phyloP scores from a whole-genome alignment of 2,329 filamentous ascomycete genomes.

The Exophiala viscosa region DNA sequence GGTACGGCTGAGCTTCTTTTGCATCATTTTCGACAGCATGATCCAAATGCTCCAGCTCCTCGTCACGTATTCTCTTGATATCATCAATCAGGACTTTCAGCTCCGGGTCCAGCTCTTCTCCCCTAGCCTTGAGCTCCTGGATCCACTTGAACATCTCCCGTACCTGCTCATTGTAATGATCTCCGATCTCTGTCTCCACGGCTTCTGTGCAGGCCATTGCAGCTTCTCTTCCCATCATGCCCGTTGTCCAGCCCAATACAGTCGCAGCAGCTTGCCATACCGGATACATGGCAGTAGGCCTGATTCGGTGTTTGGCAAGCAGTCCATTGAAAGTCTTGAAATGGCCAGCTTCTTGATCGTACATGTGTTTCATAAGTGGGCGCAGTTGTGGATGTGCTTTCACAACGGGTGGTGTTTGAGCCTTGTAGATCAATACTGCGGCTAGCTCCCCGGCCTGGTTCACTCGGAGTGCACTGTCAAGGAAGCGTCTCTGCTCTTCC shows the following conservation, averaged over 20 bases:
- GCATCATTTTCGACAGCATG: slow-evolving; percentile 92
- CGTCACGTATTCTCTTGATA: slow-evolving; percentile 80
- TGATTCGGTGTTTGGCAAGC: slow-evolving; percentile 79
- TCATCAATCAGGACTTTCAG: slow-evolving; percentile 68
- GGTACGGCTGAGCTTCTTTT: slow-evolving; percentile 83
- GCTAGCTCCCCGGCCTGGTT: slow-evolving; percentile 98
- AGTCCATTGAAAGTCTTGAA: slow-evolving; percentile 80
- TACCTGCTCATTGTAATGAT: slow-evolving; percentile 93
- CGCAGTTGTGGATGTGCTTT: slow-evolving; percentile 80
- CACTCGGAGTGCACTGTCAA: slow-evolving; percentile 80
- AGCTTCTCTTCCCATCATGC: slow-evolving; percentile 81
- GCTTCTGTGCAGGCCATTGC: slow-evolving; percentile 99
- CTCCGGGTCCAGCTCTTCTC: slow-evolving; percentile 77
- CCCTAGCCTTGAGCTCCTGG: slow-evolving; percentile 67
- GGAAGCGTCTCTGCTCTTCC: slow-evolving; percentile 66
- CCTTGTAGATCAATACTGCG: slow-evolving; percentile 86
- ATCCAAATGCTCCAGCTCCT: slow-evolving; percentile 95
- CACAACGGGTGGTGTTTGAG: slow-evolving; percentile 78
- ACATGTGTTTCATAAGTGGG: slow-evolving; percentile 94
- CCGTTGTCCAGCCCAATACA: slow-evolving; percentile 83
- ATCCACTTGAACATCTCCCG: slow-evolving; percentile 77
- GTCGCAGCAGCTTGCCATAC: slow-evolving; percentile 79
- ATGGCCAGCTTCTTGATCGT: slow-evolving; percentile 90
- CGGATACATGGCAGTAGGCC: slow-evolving; percentile 89
- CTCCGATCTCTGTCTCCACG: slow-evolving; percentile 95